Evolutionary conservation across 495 filamentous ascomycete species (phyloP).

Genomic region (Penicillium riverlandense): DNA sequence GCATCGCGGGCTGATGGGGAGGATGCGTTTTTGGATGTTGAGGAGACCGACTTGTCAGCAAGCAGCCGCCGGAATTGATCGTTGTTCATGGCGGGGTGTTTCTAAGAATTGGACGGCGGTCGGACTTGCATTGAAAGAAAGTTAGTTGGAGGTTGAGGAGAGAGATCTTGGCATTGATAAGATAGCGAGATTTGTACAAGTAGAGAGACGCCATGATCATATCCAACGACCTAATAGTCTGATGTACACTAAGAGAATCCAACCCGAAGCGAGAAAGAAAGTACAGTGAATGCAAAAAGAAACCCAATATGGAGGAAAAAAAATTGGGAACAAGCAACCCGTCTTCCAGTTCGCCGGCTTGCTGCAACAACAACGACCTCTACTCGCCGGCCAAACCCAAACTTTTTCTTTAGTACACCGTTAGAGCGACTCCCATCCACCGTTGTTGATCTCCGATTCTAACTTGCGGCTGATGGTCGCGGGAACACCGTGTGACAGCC

Average conservation of each 20-base stretch:
- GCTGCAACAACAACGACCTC: not conserved
- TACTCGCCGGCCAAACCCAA: not conserved
- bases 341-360: not conserved
- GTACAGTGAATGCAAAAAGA: not conserved
- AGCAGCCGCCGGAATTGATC: conserved; percentile 90
- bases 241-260: no score
- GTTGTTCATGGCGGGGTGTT: conserved; percentile 70
- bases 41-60: conserved; percentile 34
- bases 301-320: not conserved
- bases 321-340: not conserved
- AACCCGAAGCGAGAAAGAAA: no score
- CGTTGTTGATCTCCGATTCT: conserved; percentile 91
- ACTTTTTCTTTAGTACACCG: not conserved
- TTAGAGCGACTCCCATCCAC: conserved; percentile 91
- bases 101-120: no score
- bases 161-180: conserved; percentile 4
- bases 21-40: conserved; percentile 10
- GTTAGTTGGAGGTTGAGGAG: not conserved
- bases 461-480: conserved; percentile 81
- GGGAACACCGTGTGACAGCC: conserved; percentile 83
- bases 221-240: no score
- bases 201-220: no score
- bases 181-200: not conserved
- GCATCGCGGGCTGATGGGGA: conserved; percentile 11
- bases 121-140: conserved; percentile 1